phyloP scores from a whole-genome alignment of 1,284 basidiomycete species.

The Trichosporon coremiiforme region DNA sequence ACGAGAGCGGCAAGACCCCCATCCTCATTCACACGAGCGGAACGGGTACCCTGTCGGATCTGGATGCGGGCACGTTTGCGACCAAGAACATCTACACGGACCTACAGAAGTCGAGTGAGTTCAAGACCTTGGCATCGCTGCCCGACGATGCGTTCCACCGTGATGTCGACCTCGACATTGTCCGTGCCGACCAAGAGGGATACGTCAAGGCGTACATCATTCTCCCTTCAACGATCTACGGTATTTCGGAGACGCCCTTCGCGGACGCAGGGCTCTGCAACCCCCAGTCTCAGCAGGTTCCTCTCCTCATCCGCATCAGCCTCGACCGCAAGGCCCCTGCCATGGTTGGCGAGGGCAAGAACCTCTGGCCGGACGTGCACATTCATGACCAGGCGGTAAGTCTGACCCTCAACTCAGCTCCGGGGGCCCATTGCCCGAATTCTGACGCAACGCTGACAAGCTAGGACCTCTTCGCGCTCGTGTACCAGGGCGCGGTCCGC shows the following conservation, averaged over 20 bases:
- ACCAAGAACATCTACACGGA: slow-evolving; percentile 49
- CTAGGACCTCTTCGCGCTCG: slow-evolving; percentile 40
- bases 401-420: neutral
- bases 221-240: slow-evolving; percentile 56
- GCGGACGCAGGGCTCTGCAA: slow-evolving; percentile 48
- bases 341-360: slow-evolving; percentile 51
- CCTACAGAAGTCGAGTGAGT: slow-evolving; percentile 41
- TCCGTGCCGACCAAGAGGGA: slow-evolving; percentile 48
- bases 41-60: slow-evolving; percentile 51
- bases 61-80: slow-evolving; percentile 18
- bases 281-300: slow-evolving; percentile 48
- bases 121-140: slow-evolving; percentile 45
- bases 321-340: slow-evolving; percentile 51
- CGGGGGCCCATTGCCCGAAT: neutral
- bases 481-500: slow-evolving; percentile 38
- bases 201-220: slow-evolving; percentile 54
- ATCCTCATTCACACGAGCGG: slow-evolving; percentile 56
- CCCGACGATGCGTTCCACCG: slow-evolving; percentile 41
- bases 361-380: slow-evolving; percentile 36
- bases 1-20: slow-evolving; percentile 43
- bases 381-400: slow-evolving; percentile 32
- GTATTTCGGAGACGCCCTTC: slow-evolving; percentile 44
- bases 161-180: slow-evolving; percentile 48
- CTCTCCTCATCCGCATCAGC: slow-evolving; percentile 46
- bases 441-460: neutral